phyloP scores from a whole-genome alignment of 1,139 yeast genomes.

The Schwanniomyces etchellsii region DNA sequence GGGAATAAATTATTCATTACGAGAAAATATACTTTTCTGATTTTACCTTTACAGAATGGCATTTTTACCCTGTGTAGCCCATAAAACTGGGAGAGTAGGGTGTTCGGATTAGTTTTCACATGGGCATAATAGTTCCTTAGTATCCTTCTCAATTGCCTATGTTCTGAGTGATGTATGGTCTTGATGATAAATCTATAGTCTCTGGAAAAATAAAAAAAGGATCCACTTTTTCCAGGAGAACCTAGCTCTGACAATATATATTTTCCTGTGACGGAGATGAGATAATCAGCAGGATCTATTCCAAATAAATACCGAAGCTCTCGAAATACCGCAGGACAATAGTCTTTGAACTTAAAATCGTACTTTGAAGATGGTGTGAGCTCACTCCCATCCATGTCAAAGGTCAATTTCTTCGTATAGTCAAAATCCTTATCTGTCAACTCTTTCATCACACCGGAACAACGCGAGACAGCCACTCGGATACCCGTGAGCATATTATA shows the following conservation, averaged over 20 bases:
- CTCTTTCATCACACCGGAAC: slow-evolving; percentile 80
- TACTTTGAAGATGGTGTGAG: slow-evolving; percentile 89
- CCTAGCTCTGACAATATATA: slow-evolving; percentile 89
- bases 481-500: slow-evolving; percentile 97
- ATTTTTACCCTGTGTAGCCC: slow-evolving; percentile 92
- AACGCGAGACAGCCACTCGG: slow-evolving; percentile 87
- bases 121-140: slow-evolving; percentile 76
- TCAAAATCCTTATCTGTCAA: slow-evolving; percentile 66
- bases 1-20: slow-evolving; percentile 98
- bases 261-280: slow-evolving; percentile 87
- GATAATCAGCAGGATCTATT: slow-evolving; percentile 92
- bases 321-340: slow-evolving; percentile 90
- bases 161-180: slow-evolving; percentile 92
- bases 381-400: slow-evolving; percentile 84
- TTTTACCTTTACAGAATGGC: slow-evolving; percentile 51
- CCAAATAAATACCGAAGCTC: slow-evolving; percentile 77
- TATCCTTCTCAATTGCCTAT: slow-evolving; percentile 70
- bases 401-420: slow-evolving; percentile 71
- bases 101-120: slow-evolving; percentile 79
- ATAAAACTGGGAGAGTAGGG: slow-evolving; percentile 87
- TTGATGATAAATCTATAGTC: slow-evolving; percentile 93
- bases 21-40: slow-evolving; percentile 82
- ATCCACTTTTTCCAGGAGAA: slow-evolving; percentile 96
- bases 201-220: slow-evolving; percentile 90
- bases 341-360: slow-evolving; percentile 95